Conservation (phyloP, 208 protist genomes). For the Trichomonas gallinae region DNA sequence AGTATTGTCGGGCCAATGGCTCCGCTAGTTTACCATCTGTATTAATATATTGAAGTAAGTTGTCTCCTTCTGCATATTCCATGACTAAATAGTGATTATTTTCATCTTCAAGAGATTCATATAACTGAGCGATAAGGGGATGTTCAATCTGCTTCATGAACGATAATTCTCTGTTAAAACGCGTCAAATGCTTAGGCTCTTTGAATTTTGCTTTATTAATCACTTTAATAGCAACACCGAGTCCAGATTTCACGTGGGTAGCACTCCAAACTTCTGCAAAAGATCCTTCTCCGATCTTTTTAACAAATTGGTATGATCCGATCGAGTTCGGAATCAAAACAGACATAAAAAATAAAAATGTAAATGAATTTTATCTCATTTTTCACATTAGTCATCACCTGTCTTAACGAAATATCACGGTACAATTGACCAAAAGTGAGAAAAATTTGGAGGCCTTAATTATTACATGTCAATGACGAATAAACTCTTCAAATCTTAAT, state of each 20-base stretch:
- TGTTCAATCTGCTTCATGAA: background rate
- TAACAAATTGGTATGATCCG: background rate
- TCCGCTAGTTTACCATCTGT: background rate
- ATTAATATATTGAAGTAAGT: background rate
- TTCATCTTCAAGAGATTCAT: background rate
- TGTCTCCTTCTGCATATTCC: background rate
- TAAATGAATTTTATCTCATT: no score
- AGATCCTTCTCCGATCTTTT: background rate
- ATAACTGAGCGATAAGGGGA: background rate
- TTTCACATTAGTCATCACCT: no score
- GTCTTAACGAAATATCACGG: no score
- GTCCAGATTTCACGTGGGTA: background rate
- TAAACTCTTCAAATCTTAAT: no score
- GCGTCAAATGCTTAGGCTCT: background rate
- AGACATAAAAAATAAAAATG: background rate
- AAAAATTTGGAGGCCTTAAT: no score
- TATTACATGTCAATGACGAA: no score
- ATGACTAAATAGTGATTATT: background rate
- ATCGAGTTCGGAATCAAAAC: background rate
- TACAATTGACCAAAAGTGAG: no score
- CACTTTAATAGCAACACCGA: background rate
- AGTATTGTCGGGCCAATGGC: background rate
- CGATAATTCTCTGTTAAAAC: background rate
- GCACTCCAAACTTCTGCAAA: background rate
- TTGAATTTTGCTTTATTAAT: background rate